A percentile compares a stretch with the other conserved stretches of the same genome.
Conservation (phyloP, 176 grass and related monocot species). For the Carex littledalei region DNA sequence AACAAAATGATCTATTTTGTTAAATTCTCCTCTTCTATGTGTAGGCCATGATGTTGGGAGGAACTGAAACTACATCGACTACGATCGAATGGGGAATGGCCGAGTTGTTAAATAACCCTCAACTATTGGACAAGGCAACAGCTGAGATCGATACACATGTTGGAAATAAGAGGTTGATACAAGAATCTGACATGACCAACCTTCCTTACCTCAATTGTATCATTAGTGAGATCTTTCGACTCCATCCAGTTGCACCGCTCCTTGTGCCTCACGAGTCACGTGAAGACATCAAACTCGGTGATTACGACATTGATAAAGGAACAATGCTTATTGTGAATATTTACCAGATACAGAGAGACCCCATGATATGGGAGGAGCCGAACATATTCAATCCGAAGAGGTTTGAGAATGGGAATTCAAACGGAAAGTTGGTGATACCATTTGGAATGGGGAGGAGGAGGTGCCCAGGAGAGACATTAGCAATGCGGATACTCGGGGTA, state of each 20-base stretch:
- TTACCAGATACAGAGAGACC: conserved; percentile 46
- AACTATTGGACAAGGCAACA: neutral
- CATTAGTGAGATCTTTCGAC: conserved; percentile 34
- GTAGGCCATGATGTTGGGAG: conserved; percentile 37
- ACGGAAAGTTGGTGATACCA: conserved; percentile 10
- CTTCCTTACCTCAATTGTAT: conserved; percentile 40
- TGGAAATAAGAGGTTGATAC: conserved; percentile 24
- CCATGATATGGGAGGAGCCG: neutral
- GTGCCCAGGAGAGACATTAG: conserved; percentile 36
- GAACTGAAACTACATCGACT: conserved; percentile 35
- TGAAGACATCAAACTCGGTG: neutral
- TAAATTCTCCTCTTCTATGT: neutral
- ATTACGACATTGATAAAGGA: neutral
- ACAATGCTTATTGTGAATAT: conserved; percentile 38
- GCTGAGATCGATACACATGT: conserved; percentile 31
- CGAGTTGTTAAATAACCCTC: conserved; percentile 35
- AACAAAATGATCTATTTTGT: neutral
- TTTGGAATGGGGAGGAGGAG: conserved; percentile 48
- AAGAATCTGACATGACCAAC: conserved; percentile 31
- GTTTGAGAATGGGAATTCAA: conserved; percentile 3
- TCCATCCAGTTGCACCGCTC: conserved; percentile 19
- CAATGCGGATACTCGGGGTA: neutral
- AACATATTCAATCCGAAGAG: conserved; percentile 27
- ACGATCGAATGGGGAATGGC: conserved; percentile 51
- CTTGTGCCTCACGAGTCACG: conserved; percentile 28